phyloP scores from a whole-genome alignment of 352 stramenopile species.

The Globisporangium heterothallicum region DNA sequence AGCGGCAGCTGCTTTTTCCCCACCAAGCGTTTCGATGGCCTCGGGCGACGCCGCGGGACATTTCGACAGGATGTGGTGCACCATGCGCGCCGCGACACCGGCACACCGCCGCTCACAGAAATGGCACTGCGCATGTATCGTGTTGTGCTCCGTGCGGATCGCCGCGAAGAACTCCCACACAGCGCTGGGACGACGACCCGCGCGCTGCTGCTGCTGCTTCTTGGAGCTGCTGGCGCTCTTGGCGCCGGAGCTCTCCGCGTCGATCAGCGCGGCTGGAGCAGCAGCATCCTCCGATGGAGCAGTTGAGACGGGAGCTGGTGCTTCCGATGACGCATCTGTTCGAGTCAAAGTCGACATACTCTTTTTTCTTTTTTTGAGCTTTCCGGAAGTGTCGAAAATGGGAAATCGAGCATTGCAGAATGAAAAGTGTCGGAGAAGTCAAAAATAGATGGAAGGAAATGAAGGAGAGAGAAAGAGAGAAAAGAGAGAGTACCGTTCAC shows the following conservation, averaged over 20 bases:
- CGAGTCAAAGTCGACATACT: no score
- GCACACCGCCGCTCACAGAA: slow-evolving; percentile 41
- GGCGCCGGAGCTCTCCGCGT: no score
- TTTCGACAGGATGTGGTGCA: slow-evolving; percentile 37
- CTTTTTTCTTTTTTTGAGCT: no score
- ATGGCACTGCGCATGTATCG: slow-evolving; percentile 40
- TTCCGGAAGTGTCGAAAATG: slow-evolving; percentile 5
- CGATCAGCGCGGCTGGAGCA: no score
- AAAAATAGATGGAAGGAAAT: neutral
- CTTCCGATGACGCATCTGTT: no score
- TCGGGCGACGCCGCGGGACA: slow-evolving; percentile 26
- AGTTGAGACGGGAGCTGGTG: no score
- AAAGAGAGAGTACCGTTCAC: neutral
- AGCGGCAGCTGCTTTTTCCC: no score
- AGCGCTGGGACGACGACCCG: slow-evolving; percentile 31
- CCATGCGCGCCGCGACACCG: slow-evolving; percentile 47
- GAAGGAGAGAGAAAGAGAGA: neutral
- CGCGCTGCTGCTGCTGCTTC: neutral
- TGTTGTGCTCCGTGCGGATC: slow-evolving; percentile 35
- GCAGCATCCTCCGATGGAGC: neutral
- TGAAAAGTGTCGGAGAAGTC: neutral
- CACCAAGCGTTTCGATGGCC: slow-evolving; percentile 19
- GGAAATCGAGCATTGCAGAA: slow-evolving; percentile 7
- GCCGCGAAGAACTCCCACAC: slow-evolving; percentile 51
- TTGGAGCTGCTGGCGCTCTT: no score